Percentiles rank a stretch among this genome's conserved stretches.
These are phyloP conservation scores for Hypericum perforatum DNA, from an alignment of 345 rosid genomes.

Conservation along the genomic window DNA sequence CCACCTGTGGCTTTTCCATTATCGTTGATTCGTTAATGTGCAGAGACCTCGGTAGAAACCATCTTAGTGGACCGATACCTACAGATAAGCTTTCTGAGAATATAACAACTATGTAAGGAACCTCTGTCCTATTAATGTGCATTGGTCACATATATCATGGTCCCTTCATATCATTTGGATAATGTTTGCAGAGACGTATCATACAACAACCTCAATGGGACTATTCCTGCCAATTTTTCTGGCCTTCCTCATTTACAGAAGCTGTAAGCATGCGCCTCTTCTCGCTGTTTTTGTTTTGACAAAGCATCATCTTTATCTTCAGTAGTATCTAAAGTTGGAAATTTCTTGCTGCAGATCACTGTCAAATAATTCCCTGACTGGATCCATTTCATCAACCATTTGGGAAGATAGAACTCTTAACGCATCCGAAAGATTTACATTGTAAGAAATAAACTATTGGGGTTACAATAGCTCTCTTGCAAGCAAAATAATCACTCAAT, in stretches of 20 bases:
- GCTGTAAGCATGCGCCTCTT: slow-evolving; percentile 40
- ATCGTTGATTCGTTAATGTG: slow-evolving; percentile 9
- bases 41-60: slow-evolving; percentile 88
- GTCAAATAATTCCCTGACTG: slow-evolving; percentile 65
- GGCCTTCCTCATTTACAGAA: slow-evolving; percentile 55
- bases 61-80: slow-evolving; percentile 68
- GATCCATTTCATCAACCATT: slow-evolving; percentile 53
- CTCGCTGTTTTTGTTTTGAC: slow-evolving; percentile 2
- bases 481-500: slow-evolving; percentile 7
- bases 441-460: slow-evolving; percentile 46
- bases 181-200: slow-evolving; percentile 57
- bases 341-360: slow-evolving; percentile 50
- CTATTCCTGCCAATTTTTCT: slow-evolving; percentile 57
- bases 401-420: slow-evolving; percentile 61
- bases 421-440: slow-evolving; percentile 34
- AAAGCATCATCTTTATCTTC: neutral
- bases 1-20: slow-evolving; percentile 1
- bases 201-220: slow-evolving; percentile 60
- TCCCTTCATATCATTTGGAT: slow-evolving; percentile 9
- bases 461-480: slow-evolving; percentile 1
- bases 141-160: neutral
- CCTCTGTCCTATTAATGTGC: slow-evolving; percentile 8
- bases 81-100: slow-evolving; percentile 44
- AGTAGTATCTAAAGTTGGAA: slow-evolving; percentile 13
- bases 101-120: slow-evolving; percentile 80